Evolutionary conservation across 345 rosid genomes (phyloP).

Genomic region (Linum lewisii): DNA sequence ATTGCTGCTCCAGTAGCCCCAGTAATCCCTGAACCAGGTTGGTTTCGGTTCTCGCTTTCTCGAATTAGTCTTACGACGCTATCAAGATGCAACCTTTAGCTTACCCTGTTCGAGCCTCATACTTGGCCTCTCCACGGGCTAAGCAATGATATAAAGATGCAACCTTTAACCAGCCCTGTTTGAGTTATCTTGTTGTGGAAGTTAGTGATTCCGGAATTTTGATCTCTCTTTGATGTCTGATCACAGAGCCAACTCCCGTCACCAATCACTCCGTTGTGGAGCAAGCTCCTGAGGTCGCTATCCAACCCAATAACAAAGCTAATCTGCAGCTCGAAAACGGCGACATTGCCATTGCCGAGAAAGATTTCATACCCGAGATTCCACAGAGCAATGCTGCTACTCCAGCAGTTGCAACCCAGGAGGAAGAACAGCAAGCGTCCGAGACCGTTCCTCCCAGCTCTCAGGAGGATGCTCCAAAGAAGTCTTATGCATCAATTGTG

Average conservation of each 20-base stretch:
- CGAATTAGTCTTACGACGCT: too few relatives aligned
- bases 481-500: slow-evolving; percentile 55
- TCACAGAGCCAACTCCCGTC: slow-evolving; percentile 25
- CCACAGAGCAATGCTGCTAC: slow-evolving; percentile 5
- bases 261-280: slow-evolving; percentile 12
- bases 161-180: too few relatives aligned
- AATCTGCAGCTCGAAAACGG: slow-evolving; percentile 21
- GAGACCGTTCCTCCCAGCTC: slow-evolving; percentile 17
- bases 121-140: too few relatives aligned
- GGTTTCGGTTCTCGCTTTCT: neutral
- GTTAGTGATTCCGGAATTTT: neutral
- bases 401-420: slow-evolving; percentile 1
- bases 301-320: slow-evolving; percentile 14
- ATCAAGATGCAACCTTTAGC: too few relatives aligned
- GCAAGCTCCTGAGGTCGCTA: slow-evolving; percentile 7
- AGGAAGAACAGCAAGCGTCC: slow-evolving; percentile 12
- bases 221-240: neutral
- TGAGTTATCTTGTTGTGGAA: too few relatives aligned
- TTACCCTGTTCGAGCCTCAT: too few relatives aligned
- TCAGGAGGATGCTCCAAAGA: slow-evolving; percentile 37
- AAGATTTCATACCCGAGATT: slow-evolving; percentile 15
- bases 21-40: slow-evolving; percentile 30
- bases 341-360: slow-evolving; percentile 20
- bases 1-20: slow-evolving; percentile 20
- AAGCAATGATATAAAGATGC: too few relatives aligned